A percentile compares a stretch with the other conserved stretches of the same genome.
Conservation (phyloP, 345 rosid genomes). For the Salix viminalis region DNA sequence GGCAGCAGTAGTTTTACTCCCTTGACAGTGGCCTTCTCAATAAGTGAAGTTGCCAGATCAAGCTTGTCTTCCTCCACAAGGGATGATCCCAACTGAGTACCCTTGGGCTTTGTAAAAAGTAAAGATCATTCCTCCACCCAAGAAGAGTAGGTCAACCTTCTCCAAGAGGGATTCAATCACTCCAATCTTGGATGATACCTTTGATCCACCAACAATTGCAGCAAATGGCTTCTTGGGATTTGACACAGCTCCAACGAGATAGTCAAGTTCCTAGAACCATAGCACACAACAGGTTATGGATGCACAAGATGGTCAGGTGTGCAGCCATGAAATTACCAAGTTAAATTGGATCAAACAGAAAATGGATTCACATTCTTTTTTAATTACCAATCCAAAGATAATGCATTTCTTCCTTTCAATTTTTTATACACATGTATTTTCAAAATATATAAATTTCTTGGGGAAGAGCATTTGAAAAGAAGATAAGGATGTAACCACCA, state of each 20-base stretch:
- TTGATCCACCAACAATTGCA: constrained; percentile 93
- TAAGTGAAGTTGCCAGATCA: constrained; percentile 66
- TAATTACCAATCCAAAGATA: neutral
- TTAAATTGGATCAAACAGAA: neutral
- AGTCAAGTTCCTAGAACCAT: constrained; percentile 70
- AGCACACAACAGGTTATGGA: neutral
- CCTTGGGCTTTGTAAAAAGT: constrained; percentile 91
- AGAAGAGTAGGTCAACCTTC: constrained; percentile 61
- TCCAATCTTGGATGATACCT: constrained; percentile 93
- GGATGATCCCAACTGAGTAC: constrained; percentile 67
- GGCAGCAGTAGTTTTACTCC: constrained; percentile 78
- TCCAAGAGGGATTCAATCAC: constrained; percentile 82
- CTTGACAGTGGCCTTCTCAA: constrained; percentile 75
- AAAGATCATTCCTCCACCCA: constrained; percentile 95
- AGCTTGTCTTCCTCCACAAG: constrained; percentile 85
- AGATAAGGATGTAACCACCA: neutral
- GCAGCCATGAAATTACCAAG: neutral
- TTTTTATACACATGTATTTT: neutral
- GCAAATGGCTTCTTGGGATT: constrained; percentile 94
- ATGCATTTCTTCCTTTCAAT: neutral
- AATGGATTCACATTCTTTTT: too few species aligned
- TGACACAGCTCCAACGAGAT: constrained; percentile 89
- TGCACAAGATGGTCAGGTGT: neutral
- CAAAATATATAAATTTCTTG: neutral
- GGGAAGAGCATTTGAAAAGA: neutral